Evolutionary conservation across 2,329 filamentous ascomycete species (phyloP), one percentile per base, ranked within the genome.

Genomic region (Blastomyces gilchristii): DNA sequence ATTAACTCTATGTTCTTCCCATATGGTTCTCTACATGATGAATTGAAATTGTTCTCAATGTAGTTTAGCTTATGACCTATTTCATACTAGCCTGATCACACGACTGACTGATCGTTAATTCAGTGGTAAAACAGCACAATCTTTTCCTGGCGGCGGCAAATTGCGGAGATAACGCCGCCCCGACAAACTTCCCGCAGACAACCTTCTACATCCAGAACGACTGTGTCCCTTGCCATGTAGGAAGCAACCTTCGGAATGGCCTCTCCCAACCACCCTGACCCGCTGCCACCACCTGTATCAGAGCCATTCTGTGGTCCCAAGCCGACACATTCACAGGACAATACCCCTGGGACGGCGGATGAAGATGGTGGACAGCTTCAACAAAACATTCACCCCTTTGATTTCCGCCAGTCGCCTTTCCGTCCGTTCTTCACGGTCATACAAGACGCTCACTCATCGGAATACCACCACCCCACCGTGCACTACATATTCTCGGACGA

Each of bases 401-500:
- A 57, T 66, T 62, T 66, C 4, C 65, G 64, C 14, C 65, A 77
- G 73, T 78, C 78, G 3, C 74, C 78, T 2, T 93, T 96, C 74
- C 82, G 85, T 54, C 90, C 91, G 2, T 88, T 96, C 79, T 97
- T 96, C 79, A 88, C 90, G 0, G 80, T 97, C 52, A 81, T 97
- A 67, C 86, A 90, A 71, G 91, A 96, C 74, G 77, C 82, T 12
- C 83, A 85, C n/a, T 87, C 84, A 9, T 83, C 85, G 69, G 84
- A 89, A 56, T 89, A 90, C 65, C 82, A 90, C 70, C 92, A 97
- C 73, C 94, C 93, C 1, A 86, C 85, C 61, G 86, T 96, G 1
- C 91, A 93, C 77, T 97, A 97, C 78, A 83, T 97, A 71, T 97
- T 99, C 78, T 85, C 85, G 69, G 92, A 97, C 75, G 94, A 97